Conservation (phyloP, 2,329 filamentous ascomycete genomes). For the Trichoderma arundinaceum region DNA sequence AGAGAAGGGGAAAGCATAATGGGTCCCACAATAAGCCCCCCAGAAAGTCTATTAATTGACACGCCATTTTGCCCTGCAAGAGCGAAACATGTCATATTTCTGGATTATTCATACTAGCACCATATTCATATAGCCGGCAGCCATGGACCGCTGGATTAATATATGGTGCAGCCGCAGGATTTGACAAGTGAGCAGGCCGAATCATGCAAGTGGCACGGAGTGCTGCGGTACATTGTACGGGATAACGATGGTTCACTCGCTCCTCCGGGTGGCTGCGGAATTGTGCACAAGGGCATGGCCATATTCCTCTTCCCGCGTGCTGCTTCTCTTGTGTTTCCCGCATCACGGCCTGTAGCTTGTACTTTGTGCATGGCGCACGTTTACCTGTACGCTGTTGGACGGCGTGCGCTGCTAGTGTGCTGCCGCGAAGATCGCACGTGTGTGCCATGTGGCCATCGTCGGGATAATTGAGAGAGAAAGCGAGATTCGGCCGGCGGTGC, state of each 20-base stretch:
- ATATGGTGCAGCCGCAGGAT: slow-evolving; percentile 11
- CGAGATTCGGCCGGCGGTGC: slow-evolving; percentile 20
- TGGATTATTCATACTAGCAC: not conserved
- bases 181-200: slow-evolving; percentile 10
- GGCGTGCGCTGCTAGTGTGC: slow-evolving; percentile 22
- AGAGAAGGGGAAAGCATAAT: not conserved
- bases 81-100: slow-evolving; percentile 17
- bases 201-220: too few relatives aligned
- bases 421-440: slow-evolving; percentile 32
- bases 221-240: too few relatives aligned
- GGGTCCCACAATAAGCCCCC: slow-evolving; percentile 25
- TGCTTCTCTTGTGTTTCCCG: too few relatives aligned
- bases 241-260: not conserved
- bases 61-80: slow-evolving; percentile 7
- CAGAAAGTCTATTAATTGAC: slow-evolving; percentile 24
- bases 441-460: slow-evolving; percentile 31
- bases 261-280: not conserved
- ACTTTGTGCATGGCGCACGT: too few relatives aligned
- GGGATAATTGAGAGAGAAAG: slow-evolving; percentile 23
- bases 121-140: slow-evolving; percentile 12
- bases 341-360: too few relatives aligned
- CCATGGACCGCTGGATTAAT: not conserved
- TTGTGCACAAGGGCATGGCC: too few relatives aligned
- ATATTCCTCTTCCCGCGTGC: not conserved
- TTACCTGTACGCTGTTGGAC: not conserved